Base-by-base conservation (phyloP, 805 yeast species). In the Lipomyces sp. region DNA sequence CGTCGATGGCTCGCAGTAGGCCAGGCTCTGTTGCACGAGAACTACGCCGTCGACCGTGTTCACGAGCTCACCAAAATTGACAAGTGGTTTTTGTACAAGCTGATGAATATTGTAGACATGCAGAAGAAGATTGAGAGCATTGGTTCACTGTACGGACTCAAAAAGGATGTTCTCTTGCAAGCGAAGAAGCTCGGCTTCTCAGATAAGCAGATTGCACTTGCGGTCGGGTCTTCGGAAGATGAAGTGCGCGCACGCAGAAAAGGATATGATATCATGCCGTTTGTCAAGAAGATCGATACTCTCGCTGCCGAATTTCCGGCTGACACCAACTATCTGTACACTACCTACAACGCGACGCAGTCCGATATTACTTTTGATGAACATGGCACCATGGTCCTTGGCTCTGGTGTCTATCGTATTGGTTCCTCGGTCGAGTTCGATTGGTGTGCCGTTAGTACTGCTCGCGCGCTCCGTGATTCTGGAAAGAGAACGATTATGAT, bases 281-380 rank as follows among this genome's bases (percentile, higher is more conserved):
- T 92, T 76, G 99, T 94, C 73, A 95, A 94, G 85, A 91, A 92
- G 81, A 94, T 94, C 75, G 98, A 94, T 77, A 94, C 99, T 50
- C 84, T 94, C 71, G 99, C 99, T 69, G 98, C 99, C 65, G 99
- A 94, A 80, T 94, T 94, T 87, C 99, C 99, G 59, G 99, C 99
- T 60, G 85, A 88, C 75, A 94, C 99, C 64, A 94, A 94, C 83
- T 94, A 94, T 80, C 84, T 94, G 74, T 94, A 94, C 86, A 90
- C 97, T 60, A 94, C 99, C 58, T 94, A 94, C 82, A 94, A 93
- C 76, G 99, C 98, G 65, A 84, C 90, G 66, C 83, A 86, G 65
- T 88, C 87, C 72, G 99, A 94, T 79, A 88, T 94, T 59, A 85
- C 82, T 56, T 95, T 94, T 77, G 86, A 89, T 74, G 98, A 94